A percentile compares a stretch with the other conserved stretches of the same genome.
phyloP scores from a whole-genome alignment of 768 basidiomycete species.

The Leccinum truebloodii region DNA sequence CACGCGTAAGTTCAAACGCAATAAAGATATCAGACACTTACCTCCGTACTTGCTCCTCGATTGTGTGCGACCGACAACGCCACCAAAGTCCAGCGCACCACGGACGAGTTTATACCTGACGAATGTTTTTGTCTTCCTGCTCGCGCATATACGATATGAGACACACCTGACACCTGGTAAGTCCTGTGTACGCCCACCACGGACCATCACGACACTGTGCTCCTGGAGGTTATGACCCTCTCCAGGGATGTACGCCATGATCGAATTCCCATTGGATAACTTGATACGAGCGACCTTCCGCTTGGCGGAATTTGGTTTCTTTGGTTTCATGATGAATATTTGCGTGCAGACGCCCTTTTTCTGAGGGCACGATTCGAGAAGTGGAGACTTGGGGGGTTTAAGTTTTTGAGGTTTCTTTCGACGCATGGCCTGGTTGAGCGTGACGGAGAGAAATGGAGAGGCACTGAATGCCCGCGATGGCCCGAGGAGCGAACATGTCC shows the following conservation, averaged over 20 bases:
- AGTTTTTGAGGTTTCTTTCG: conserved; percentile 60
- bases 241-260: conserved; percentile 94
- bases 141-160: background rate
- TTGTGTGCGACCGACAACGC: conserved; percentile 79
- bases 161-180: conserved; percentile 92
- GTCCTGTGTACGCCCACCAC: conserved; percentile 96
- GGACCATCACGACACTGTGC: conserved; percentile 92
- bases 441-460: conserved; percentile 57
- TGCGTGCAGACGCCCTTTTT: conserved; percentile 89
- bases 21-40: conserved; percentile 35
- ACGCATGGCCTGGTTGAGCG: conserved; percentile 87
- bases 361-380: conserved; percentile 79
- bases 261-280: conserved; percentile 82
- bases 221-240: conserved; percentile 99
- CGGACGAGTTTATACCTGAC: conserved; percentile 91
- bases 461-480: conserved; percentile 59
- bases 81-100: conserved; percentile 88
- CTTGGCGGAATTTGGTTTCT: conserved; percentile 98
- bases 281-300: conserved; percentile 96
- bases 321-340: conserved; percentile 81
- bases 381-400: conserved; percentile 63
- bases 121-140: conserved; percentile 3
- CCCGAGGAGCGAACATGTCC: conserved; percentile 20
- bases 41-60: conserved; percentile 93
- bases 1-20: conserved; percentile 11